Percentiles rank a stretch among this genome's conserved stretches.
phyloP scores from a whole-genome alignment of 2,329 filamentous ascomycete species.

The Colletotrichum australisinense region DNA sequence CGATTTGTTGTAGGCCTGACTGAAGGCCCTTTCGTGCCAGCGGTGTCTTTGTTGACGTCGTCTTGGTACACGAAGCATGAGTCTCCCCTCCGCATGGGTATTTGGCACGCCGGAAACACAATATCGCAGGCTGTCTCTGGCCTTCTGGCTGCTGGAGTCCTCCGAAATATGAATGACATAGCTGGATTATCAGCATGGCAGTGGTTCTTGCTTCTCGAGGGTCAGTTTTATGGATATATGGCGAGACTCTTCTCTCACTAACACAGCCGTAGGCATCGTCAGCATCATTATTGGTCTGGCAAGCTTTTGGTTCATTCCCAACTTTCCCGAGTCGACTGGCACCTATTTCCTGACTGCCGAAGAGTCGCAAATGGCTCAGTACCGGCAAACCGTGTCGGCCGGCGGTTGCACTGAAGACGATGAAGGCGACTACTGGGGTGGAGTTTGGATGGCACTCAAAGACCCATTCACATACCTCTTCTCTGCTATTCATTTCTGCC shows the following conservation, averaged over 20 bases:
- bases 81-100: constrained; percentile 54
- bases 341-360: constrained; percentile 49
- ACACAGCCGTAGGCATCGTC: constrained; percentile 38
- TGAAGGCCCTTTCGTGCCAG: constrained; percentile 57
- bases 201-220: constrained; percentile 56
- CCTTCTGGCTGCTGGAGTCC: constrained; percentile 55
- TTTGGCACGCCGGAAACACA: constrained; percentile 58
- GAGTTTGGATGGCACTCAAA: constrained; percentile 45
- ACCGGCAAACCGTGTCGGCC: constrained; percentile 48
- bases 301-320: constrained; percentile 50
- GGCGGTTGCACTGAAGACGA: constrained; percentile 50
- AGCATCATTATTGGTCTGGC: constrained; percentile 46
- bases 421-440: constrained; percentile 51
- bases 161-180: constrained; percentile 55
- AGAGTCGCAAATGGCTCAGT: constrained; percentile 51
- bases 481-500: constrained; percentile 51
- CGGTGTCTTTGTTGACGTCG: constrained; percentile 56
- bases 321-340: constrained; percentile 48
- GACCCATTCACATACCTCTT: constrained; percentile 53
- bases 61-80: constrained; percentile 61
- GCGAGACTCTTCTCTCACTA: neutral
- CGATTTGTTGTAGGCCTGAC: constrained; percentile 46
- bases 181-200: constrained; percentile 50
- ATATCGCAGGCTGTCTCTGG: constrained; percentile 57
- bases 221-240: neutral